Evolutionary conservation across 2,329 filamentous ascomycete species (phyloP).

Genomic region (Penicillium sp.): DNA sequence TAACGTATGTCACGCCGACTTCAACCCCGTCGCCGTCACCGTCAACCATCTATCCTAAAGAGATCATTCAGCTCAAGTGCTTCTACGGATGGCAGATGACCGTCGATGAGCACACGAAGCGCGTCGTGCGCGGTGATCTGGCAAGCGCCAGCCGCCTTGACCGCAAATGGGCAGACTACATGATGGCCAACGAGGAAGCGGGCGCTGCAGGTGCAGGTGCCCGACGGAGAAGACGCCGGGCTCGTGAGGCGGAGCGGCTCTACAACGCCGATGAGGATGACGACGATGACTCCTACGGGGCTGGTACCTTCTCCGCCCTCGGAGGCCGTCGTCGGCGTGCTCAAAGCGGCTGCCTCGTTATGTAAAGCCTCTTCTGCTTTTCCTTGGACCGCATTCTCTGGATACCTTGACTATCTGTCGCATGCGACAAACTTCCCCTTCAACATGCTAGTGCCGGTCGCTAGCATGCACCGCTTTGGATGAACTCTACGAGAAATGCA

Average conservation of each 20-base stretch:
- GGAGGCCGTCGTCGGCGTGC: constrained; percentile 56
- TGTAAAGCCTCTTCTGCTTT: constrained; percentile 46
- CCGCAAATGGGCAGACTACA: constrained; percentile 87
- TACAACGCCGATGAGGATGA: constrained; percentile 78
- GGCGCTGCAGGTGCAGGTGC: constrained; percentile 56
- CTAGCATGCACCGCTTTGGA: neutral
- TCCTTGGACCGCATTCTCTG: constrained; percentile 1
- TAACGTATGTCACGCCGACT: constrained; percentile 22
- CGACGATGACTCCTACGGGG: constrained; percentile 38
- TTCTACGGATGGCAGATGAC: constrained; percentile 96
- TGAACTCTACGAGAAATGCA: constrained; percentile 3
- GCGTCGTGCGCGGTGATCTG: constrained; percentile 72
- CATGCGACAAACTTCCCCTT: neutral
- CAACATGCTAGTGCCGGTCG: constrained; percentile 16
- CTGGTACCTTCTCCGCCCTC: constrained; percentile 34
- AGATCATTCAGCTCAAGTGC: constrained; percentile 82
- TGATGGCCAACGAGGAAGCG: constrained; percentile 85
- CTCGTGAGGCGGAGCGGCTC: constrained; percentile 72
- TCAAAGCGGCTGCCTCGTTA: constrained; percentile 60
- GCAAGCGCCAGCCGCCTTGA: constrained; percentile 71
- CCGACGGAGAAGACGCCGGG: constrained; percentile 67
- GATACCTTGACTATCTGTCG: neutral
- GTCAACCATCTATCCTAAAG: constrained; percentile 55
- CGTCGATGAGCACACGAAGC: constrained; percentile 86
- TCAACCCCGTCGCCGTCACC: constrained; percentile 25